Percentiles rank a stretch among this genome's conserved stretches.
These are phyloP conservation scores for Barnettozyma sucrosica DNA, from an alignment of 805 yeast genomes.

Conservation along the genomic window DNA sequence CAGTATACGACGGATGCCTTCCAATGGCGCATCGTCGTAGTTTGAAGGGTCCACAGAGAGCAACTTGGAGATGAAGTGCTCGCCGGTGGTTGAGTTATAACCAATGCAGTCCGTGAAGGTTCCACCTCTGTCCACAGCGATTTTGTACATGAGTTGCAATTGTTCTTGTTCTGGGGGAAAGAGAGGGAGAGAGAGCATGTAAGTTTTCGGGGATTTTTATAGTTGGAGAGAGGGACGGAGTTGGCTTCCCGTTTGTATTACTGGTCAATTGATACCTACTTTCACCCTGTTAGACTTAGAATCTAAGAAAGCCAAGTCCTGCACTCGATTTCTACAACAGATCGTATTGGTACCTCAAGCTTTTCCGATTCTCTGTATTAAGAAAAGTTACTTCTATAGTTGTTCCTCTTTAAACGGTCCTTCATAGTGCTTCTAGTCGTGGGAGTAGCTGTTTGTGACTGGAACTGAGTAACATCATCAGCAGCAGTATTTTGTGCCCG, in stretches of 20 bases:
- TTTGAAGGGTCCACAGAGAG: conserved; percentile 86
- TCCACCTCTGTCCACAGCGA: conserved; percentile 69
- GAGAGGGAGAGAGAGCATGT: neutral
- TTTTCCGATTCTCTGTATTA: neutral
- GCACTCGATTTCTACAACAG: neutral
- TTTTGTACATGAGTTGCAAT: conserved; percentile 19
- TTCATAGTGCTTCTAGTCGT: conserved; percentile 13
- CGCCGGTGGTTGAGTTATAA: conserved; percentile 46
- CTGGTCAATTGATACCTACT: neutral
- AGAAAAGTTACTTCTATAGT: conserved; percentile 20
- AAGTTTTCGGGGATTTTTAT: neutral
- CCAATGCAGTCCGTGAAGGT: conserved; percentile 70
- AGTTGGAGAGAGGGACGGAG: neutral
- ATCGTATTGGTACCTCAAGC: too few species aligned
- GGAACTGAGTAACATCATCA: neutral
- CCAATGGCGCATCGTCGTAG: conserved; percentile 87
- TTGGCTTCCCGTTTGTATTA: neutral
- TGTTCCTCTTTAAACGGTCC: conserved; percentile 24
- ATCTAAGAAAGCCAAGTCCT: too few species aligned
- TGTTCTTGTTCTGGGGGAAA: neutral
- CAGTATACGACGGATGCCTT: conserved; percentile 77
- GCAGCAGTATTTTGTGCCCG: neutral
- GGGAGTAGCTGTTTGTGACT: conserved; percentile 1
- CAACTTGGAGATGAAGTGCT: conserved; percentile 49
- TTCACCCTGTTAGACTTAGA: neutral